Evolutionary conservation across 495 filamentous ascomycete genomes (phyloP), one percentile per base, ranked within the genome.

Genomic region (Chaetomium tenue): DNA sequence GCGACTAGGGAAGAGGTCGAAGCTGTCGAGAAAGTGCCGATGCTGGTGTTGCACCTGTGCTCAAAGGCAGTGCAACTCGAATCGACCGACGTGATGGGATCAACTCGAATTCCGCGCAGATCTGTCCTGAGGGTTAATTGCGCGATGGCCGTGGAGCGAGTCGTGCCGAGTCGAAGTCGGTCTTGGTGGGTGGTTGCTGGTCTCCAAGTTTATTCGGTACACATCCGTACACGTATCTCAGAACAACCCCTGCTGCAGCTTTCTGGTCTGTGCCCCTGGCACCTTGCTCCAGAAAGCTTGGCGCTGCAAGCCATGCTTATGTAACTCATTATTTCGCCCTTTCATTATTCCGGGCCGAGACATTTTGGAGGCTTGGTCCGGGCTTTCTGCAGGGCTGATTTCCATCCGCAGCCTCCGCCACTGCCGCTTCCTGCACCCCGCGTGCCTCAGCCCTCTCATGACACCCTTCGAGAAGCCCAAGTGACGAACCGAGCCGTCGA

Each of bases 141-240:
- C 30, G 16, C 5, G 33, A 42, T 56, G 46, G 3, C 16, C 28
- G 26, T 18, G 42, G 16, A 22, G 55, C 39, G 39, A 23, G 42
- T 54, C n/a, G 42, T 51, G 30, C 48, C 40, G 62, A 64, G 33
- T n/a, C 12, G 52, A 52, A 48, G 48, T 50, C 42, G 28, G 11
- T 22, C n/a, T 52, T 40, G 26, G 52, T 50, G 61, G 40, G 62
- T 28, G 54, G 5, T 58, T 28, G 33, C 28, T 26, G 44, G 2
- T 8, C 5, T 39, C 48, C 23, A 61, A 61, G 66, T 61, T 68
- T 30, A 63, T 59, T 60, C 62, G 44, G 66, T 51, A 68, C 66
- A 55, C 56, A 63, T 63, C 58, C 53, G 66, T 68, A 68, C 66
- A 68, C 66, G 66, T 68, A 68, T 68, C 66, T 61, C 61, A 58